Conservation (phyloP, 2,329 filamentous ascomycete species). For the Talaromyces funiculosus region DNA sequence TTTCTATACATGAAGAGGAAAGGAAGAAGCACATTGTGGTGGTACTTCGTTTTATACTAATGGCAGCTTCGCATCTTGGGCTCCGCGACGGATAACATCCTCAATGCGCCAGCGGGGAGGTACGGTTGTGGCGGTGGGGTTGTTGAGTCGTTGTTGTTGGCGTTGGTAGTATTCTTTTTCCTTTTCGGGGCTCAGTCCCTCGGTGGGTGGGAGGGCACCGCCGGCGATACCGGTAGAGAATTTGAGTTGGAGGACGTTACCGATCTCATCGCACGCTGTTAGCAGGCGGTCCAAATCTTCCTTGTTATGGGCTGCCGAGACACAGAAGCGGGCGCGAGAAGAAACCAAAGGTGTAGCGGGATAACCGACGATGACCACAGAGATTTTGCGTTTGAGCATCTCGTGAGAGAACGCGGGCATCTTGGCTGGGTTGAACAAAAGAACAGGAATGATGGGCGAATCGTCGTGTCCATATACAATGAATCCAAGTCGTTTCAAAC, state of each 20-base stretch:
- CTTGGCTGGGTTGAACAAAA: slow-evolving; percentile 97
- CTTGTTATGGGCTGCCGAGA: slow-evolving; percentile 95
- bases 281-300: slow-evolving; percentile 91
- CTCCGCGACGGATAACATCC: slow-evolving; percentile 67
- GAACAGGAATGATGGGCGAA: slow-evolving; percentile 89
- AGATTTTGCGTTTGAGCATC: slow-evolving; percentile 97
- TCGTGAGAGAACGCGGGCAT: slow-evolving; percentile 98
- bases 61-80: slow-evolving; percentile 67
- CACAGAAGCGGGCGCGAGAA: slow-evolving; percentile 90
- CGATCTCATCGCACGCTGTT: slow-evolving; percentile 84
- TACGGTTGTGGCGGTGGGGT: slow-evolving; percentile 43
- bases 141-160: slow-evolving; percentile 28
- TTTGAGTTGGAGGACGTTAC: slow-evolving; percentile 87
- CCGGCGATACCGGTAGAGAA: slow-evolving; percentile 95
- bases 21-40: background rate
- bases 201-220: slow-evolving; percentile 69
- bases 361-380: slow-evolving; percentile 94
- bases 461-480: slow-evolving; percentile 98
- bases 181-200: slow-evolving; percentile 64
- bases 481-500: slow-evolving; percentile 91
- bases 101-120: slow-evolving; percentile 75
- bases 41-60: slow-evolving; percentile 50
- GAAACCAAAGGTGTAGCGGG: slow-evolving; percentile 93
- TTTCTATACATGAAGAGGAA: background rate
- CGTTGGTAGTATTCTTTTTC: slow-evolving; percentile 60